phyloP scores from a whole-genome alignment of 1,284 basidiomycete species.

The Kalmanozyma brasiliensis region DNA sequence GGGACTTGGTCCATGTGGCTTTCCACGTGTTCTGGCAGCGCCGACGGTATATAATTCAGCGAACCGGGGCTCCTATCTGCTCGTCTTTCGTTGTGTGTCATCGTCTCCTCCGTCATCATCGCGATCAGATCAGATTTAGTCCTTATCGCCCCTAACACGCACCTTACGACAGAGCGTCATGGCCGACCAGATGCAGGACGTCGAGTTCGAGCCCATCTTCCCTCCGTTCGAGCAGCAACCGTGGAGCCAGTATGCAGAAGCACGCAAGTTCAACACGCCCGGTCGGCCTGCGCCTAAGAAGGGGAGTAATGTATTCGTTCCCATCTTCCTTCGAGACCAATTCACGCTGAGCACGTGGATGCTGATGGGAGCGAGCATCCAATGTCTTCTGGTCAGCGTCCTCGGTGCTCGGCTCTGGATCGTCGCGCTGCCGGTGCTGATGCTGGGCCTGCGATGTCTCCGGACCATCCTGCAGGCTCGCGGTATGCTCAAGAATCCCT shows the following conservation, averaged over 20 bases:
- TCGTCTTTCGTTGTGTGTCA: no score
- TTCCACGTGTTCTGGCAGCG: no score
- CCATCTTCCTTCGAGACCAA: constrained; percentile 11
- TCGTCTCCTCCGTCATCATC: no score
- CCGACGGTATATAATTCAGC: no score
- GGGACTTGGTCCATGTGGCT: no score
- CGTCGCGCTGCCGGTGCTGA: constrained; percentile 10
- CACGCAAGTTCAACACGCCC: not conserved
- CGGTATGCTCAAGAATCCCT: constrained; percentile 7
- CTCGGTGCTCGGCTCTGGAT: constrained; percentile 18
- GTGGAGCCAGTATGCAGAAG: constrained; percentile 15
- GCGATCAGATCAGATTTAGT: no score
- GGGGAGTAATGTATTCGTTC: not conserved
- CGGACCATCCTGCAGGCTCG: constrained; percentile 12
- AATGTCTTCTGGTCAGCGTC: constrained; percentile 11
- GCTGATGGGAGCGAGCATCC: constrained; percentile 17
- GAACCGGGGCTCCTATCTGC: no score
- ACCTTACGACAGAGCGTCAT: no score
- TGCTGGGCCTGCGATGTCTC: constrained; percentile 8
- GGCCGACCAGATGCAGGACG: not conserved
- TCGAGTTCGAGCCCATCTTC: constrained; percentile 10
- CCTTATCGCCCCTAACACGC: not conserved
- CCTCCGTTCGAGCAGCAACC: constrained; percentile 18
- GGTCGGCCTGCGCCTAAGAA: constrained; percentile 5
- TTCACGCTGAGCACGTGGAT: constrained; percentile 26